Evolutionary conservation across 306 rosid genomes (phyloP), one percentile per base, ranked within the genome.

Genomic region (Pyrus communis): DNA sequence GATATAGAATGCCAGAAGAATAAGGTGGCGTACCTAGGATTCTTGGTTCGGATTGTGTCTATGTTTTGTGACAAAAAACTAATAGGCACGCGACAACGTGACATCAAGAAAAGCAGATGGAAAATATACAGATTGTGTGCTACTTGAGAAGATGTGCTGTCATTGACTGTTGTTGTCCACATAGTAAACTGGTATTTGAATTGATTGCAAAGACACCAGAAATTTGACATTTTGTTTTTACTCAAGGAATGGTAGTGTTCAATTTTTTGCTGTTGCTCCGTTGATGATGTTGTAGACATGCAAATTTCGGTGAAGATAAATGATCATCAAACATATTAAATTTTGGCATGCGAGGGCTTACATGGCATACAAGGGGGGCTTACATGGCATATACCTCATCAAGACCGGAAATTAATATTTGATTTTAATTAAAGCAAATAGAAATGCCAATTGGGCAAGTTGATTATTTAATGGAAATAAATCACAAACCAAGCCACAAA

Each of bases 131-230:
- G 23, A 67, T 17, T 76, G 28, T 23, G 77, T 25, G 69, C 69
- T 60, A 17, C 40, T 42, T 11, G 42, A 54, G 80, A 75, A 33
- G 22, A 38, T 67, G 80, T 55, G 80, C 59, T 76, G 55, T 51
- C 55, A 17, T 51, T 51, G 55, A 51, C 21, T 51, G 21, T 51
- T 51, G 55, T 30, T 49, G 18, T 19, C 55, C 77, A 60, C 63
- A 60, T 58, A 21, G 43, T 40, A 3, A 60, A 40, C 28, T 15
- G 35, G 52, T 67, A 9, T 52, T 52, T n/a, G 17, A 28, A 15
- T 66, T 76, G 54, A 66, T 65, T 40, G 19, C 55, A 14, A 69
- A 11, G 69, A 31, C 33, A 18, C 69, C 35, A 21, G 25, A 14
- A 64, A 31, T 64, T 64, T 31, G 69, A 14, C 23, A 28, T 30